Percentiles rank a stretch among this genome's conserved stretches.
phyloP scores from a whole-genome alignment of 306 rosid genomes.

The Trichosanthes truncata region DNA sequence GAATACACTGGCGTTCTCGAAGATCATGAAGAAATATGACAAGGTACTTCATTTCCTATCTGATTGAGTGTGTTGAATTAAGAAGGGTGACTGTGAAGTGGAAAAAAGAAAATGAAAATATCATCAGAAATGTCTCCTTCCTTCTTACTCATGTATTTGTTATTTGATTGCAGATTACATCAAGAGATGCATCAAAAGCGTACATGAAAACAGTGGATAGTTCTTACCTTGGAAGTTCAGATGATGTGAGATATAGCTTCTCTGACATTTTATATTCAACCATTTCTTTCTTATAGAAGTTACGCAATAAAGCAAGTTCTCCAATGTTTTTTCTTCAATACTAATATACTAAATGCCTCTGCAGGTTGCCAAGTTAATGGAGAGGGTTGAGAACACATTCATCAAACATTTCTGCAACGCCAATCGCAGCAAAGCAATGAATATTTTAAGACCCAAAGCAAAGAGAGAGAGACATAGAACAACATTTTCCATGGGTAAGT shows the following conservation, averaged over 20 bases:
- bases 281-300: background rate
- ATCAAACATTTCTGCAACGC: constrained; percentile 59
- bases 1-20: constrained; percentile 57
- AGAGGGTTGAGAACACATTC: constrained; percentile 40
- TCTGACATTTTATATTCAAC: background rate
- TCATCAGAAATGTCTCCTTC: background rate
- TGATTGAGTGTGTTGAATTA: background rate
- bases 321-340: background rate
- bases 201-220: constrained; percentile 65
- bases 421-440: constrained; percentile 51
- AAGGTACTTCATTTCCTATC: constrained; percentile 33
- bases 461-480: constrained; percentile 48
- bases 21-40: constrained; percentile 80
- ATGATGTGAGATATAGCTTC: constrained; percentile 37
- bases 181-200: constrained; percentile 41
- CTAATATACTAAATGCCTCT: background rate
- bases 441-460: constrained; percentile 41
- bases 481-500: constrained; percentile 51
- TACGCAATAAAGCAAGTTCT: background rate
- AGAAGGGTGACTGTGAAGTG: background rate
- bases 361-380: constrained; percentile 35
- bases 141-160: background rate
- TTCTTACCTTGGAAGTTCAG: constrained; percentile 56
- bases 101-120: background rate
- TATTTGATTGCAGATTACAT: constrained; percentile 35